Evolutionary conservation across 345 rosid genomes (phyloP).

Genomic region (Syzygium aromaticum): DNA sequence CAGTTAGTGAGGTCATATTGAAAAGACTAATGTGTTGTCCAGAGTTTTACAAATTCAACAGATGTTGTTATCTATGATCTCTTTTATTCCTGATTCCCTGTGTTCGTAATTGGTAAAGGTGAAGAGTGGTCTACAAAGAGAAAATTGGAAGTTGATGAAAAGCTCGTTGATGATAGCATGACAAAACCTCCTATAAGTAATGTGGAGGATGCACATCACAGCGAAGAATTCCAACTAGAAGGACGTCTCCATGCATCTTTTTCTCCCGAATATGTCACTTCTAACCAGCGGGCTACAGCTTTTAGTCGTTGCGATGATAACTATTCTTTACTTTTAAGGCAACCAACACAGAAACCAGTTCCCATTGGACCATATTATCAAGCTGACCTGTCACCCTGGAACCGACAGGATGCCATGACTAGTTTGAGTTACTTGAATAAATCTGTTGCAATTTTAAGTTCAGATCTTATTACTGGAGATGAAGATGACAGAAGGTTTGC

Average conservation of each 20-base stretch:
- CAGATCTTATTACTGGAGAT: background rate
- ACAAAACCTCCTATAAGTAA: conserved; percentile 12
- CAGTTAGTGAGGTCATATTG: background rate
- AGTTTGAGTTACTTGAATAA: background rate
- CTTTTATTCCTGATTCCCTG: conserved; percentile 6
- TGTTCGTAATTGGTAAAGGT: conserved; percentile 7
- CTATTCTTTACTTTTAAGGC: conserved; percentile 12
- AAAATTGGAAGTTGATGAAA: conserved; percentile 8
- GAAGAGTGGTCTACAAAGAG: background rate
- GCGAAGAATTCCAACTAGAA: conserved; percentile 16
- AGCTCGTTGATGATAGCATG: background rate
- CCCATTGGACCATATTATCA: conserved; percentile 51
- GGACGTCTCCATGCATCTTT: conserved; percentile 9
- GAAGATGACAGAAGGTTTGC: conserved; percentile 15
- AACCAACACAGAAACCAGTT: conserved; percentile 29
- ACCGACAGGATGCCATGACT: background rate
- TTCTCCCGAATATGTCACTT: conserved; percentile 37
- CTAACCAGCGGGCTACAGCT: conserved; percentile 14
- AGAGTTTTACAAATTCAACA: background rate
- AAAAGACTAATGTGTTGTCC: background rate
- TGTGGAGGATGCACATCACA: conserved; percentile 18
- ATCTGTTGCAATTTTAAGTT: background rate
- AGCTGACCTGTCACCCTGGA: conserved; percentile 47
- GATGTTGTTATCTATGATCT: background rate
- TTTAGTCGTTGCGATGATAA: conserved; percentile 22